Evolutionary conservation across 2,329 filamentous ascomycete genomes (phyloP).

Genomic region (Sclerotinia sclerotiorum): DNA sequence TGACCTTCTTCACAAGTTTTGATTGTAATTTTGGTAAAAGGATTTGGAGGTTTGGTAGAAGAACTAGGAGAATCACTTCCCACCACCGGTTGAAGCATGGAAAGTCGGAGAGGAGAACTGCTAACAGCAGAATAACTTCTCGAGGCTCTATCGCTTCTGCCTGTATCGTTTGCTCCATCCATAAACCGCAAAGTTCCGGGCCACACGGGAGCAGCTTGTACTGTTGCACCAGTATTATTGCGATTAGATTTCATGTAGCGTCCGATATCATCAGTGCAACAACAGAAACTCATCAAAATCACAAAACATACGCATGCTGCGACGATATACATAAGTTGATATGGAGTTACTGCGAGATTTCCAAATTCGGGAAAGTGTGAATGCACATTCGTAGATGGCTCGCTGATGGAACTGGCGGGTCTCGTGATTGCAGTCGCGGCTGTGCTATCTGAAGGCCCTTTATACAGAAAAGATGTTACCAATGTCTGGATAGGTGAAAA

Average conservation of each 20-base stretch:
- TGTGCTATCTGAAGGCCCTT: background rate
- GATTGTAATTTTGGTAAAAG: slow-evolving; percentile 9
- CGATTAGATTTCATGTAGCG: slow-evolving; percentile 18
- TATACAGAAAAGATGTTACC: slow-evolving; percentile 3
- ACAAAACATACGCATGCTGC: slow-evolving; percentile 14
- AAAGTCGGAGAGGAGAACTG: background rate
- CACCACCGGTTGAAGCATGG: background rate
- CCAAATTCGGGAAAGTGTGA: background rate
- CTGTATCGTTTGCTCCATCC: slow-evolving; percentile 2
- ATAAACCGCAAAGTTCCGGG: background rate
- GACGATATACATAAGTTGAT: slow-evolving; percentile 20
- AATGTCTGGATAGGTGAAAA: slow-evolving; percentile 7
- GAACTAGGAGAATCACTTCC: background rate
- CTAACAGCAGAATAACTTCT: background rate
- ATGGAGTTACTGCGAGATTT: background rate
- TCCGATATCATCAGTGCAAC: slow-evolving; percentile 14
- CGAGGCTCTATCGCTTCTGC: background rate
- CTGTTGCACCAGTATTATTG: slow-evolving; percentile 1
- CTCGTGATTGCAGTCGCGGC: background rate
- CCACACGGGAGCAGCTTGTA: slow-evolving; percentile 9
- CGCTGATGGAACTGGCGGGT: background rate
- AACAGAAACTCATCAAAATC: slow-evolving; percentile 19
- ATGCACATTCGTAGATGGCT: slow-evolving; percentile 9
- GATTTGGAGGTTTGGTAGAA: background rate
- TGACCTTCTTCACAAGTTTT: slow-evolving; percentile 18